Evolutionary conservation across 2,329 filamentous ascomycete species (phyloP).

Genomic region (Talaromyces sp.): DNA sequence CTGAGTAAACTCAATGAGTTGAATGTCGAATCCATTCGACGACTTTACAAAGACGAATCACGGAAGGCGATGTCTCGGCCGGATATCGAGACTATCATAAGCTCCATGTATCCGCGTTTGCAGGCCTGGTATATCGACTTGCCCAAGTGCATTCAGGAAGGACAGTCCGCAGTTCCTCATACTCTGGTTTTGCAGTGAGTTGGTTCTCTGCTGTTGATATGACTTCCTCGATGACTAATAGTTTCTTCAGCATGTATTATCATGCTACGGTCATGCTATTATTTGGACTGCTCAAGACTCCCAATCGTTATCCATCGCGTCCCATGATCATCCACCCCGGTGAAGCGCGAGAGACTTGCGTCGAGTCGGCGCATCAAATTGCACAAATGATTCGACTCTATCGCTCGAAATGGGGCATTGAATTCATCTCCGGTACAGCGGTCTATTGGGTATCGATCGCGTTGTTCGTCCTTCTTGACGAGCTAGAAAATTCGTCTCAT

Average conservation of each 20-base stretch:
- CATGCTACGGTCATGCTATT: slow-evolving; percentile 36
- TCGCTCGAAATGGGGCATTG: slow-evolving; percentile 29
- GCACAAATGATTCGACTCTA: slow-evolving; percentile 27
- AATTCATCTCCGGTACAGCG: slow-evolving; percentile 31
- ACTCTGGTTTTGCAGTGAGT: slow-evolving; percentile 26
- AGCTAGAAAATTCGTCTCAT: slow-evolving; percentile 23
- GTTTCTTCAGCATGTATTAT: slow-evolving; percentile 34
- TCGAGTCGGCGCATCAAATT: slow-evolving; percentile 27
- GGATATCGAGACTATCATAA: slow-evolving; percentile 19
- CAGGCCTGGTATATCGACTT: slow-evolving; percentile 21
- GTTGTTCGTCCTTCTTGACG: slow-evolving; percentile 27
- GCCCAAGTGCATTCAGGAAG: slow-evolving; percentile 20
- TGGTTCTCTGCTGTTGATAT: background rate
- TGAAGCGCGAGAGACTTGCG: slow-evolving; percentile 22
- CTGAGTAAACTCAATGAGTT: slow-evolving; percentile 15
- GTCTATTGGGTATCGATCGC: slow-evolving; percentile 31
- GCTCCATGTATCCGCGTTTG: slow-evolving; percentile 23
- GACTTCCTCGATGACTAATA: too few relatives aligned
- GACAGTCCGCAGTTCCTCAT: slow-evolving; percentile 21
- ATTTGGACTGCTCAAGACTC: slow-evolving; percentile 25
- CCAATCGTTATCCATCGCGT: slow-evolving; percentile 12
- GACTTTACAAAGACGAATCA: slow-evolving; percentile 12
- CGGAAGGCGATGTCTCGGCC: slow-evolving; percentile 10
- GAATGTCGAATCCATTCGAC: slow-evolving; percentile 12
- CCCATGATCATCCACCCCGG: slow-evolving; percentile 14